Conservation (phyloP, 345 rosid genomes). For the Zanthoxylum bungeanum region DNA sequence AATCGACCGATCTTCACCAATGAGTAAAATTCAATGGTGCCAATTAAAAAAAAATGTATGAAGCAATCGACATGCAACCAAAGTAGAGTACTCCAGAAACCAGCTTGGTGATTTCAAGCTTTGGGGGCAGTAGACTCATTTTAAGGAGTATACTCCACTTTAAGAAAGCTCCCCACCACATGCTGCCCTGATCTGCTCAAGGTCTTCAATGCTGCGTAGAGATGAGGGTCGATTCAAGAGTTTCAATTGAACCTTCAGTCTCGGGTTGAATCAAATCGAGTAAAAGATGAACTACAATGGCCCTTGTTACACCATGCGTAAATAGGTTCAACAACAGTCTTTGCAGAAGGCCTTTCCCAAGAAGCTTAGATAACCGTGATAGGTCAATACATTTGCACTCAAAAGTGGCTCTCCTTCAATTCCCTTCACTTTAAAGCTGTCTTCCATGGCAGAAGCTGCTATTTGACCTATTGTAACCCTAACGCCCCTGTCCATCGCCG, state of each 20-base stretch:
- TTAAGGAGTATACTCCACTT: too few relatives aligned
- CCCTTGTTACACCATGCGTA: constrained; percentile 75
- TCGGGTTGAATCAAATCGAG: constrained; percentile 83
- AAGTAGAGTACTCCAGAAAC: too few relatives aligned
- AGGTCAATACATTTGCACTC: constrained; percentile 69
- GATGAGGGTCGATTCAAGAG: too few relatives aligned
- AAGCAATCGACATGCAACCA: too few relatives aligned
- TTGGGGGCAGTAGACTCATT: too few relatives aligned
- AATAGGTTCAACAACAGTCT: constrained; percentile 84
- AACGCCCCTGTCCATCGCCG: constrained; percentile 91
- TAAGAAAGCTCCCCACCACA: too few relatives aligned
- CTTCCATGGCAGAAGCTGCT: constrained; percentile 53
- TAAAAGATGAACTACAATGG: constrained; percentile 62
- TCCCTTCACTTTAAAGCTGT: constrained; percentile 68
- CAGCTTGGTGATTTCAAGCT: too few relatives aligned
- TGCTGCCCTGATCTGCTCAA: too few relatives aligned
- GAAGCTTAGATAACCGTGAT: constrained; percentile 78
- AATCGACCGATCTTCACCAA: too few relatives aligned
- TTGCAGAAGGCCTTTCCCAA: too few relatives aligned
- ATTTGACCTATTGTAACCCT: constrained; percentile 81
- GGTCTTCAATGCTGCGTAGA: too few relatives aligned
- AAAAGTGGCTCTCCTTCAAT: constrained; percentile 86
- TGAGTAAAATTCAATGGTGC: constrained; percentile 57
- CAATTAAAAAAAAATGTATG: too few relatives aligned
- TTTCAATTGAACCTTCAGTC: constrained; percentile 57